These are phyloP conservation scores for Coemansia umbellata DNA, from an alignment of 192 early-diverging fungal genomes.

Conservation along the genomic window DNA sequence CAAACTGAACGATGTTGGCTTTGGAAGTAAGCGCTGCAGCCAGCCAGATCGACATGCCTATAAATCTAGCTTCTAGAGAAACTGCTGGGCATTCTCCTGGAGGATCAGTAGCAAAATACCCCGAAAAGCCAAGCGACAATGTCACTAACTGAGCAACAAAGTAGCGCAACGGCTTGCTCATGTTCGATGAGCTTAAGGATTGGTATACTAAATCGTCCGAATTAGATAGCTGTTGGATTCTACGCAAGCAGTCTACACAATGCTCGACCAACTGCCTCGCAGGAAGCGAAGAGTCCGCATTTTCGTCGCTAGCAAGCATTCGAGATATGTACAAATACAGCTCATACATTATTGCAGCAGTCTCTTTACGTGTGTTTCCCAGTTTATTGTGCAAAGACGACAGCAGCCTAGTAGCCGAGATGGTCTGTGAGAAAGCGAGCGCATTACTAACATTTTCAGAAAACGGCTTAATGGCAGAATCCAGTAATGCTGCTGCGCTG, in stretches of 20 bases:
- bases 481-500: conserved; percentile 2
- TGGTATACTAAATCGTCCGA: not conserved
- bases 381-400: conserved; percentile 11
- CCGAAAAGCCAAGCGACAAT: conserved; percentile 13
- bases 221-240: conserved; percentile 2
- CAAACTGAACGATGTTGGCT: not conserved
- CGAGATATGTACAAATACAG: conserved; percentile 18
- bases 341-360: conserved; percentile 16
- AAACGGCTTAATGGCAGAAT: not conserved
- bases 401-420: conserved; percentile 23
- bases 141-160: conserved; percentile 14
- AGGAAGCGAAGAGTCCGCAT: conserved; percentile 2
- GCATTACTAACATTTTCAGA: not conserved
- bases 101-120: conserved; percentile 15
- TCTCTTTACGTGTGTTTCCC: not conserved
- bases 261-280: not conserved
- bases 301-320: not conserved
- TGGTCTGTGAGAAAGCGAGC: conserved; percentile 22
- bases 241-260: conserved; percentile 12
- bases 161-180: not conserved
- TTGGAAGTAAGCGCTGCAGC: conserved; percentile 7
- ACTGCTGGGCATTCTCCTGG: conserved; percentile 2
- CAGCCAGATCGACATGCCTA: conserved; percentile 27
- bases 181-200: not conserved
- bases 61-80: conserved; percentile 14